Base-by-base conservation (phyloP, 805 yeast species). In the Yarrowia hollandica region DNA sequence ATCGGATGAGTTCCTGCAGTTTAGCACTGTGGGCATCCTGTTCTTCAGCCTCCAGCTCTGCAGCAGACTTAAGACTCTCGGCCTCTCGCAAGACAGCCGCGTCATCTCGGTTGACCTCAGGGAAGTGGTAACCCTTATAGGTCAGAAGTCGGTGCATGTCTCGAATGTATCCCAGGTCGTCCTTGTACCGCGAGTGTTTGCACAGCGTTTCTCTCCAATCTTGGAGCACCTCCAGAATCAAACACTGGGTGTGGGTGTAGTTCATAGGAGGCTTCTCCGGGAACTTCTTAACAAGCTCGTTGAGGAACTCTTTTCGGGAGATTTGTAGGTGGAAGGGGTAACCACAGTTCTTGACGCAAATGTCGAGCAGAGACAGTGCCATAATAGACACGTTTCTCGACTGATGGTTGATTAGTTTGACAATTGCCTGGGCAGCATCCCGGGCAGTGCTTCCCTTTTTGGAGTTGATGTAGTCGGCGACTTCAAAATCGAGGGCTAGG, bases 161-260 rank as follows among this genome's bases (percentile, higher is more conserved):
- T 65, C 94, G 82, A 65, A 94, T 88, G 71, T 86, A 89, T 2
- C 91, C 94, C 66, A 94, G 77, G 71, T 94, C 99, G 41, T 90
- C 96, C 70, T 88, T 89, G 72, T 94, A 88, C 68, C 89, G 80
- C 23, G 96, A 84, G 57, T 94, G 90, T 67, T 85, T 84, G 73
- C 97, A 92, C 59, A 94, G 83, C 1, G 98, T 92, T 71, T 89
- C 95, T 70, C 88, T 84, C 99, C 99, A 94, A 72, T 94, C 98
- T 72, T 92, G 96, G 67, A 94, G 86, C 60, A 91, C 89, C 61
- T 94, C 91, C 68, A 94, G 78, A 63, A 92, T 83, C 66, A 90
- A 78, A 69, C 90, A 78, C 71, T 94, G 98, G 22, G 89, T 85
- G 63, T 90, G 80, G 16, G 92, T 78, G 72, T 88, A 90, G 34